phyloP scores from a whole-genome alignment of 306 rosid genomes.

The Begonia loranthoides region DNA sequence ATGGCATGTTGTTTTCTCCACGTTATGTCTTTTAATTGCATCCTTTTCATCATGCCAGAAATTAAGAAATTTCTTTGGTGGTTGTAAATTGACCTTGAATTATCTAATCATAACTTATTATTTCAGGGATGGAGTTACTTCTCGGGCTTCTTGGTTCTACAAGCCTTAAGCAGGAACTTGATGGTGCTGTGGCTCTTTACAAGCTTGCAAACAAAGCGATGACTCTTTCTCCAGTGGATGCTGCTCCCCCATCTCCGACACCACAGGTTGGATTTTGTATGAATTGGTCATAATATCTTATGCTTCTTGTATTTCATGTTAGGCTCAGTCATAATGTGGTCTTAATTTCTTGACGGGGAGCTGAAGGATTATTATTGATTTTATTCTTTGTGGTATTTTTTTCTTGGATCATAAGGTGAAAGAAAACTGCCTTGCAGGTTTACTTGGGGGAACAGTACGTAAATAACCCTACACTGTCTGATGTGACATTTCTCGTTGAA shows the following conservation, averaged over 20 bases:
- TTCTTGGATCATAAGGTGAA: neutral
- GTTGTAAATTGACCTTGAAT: too few species aligned
- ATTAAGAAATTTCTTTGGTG: too few species aligned
- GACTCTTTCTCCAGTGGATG: slow-evolving; percentile 73
- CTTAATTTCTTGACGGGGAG: too few species aligned
- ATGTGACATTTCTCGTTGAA: slow-evolving; percentile 90
- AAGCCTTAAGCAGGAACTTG: slow-evolving; percentile 70
- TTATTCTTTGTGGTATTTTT: neutral
- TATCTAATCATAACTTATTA: neutral
- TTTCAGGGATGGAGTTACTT: slow-evolving; percentile 81
- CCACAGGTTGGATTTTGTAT: slow-evolving; percentile 50
- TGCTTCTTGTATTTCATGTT: neutral
- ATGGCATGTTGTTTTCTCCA: slow-evolving; percentile 29
- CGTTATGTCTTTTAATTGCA: neutral
- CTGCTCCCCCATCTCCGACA: slow-evolving; percentile 95
- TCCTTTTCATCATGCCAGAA: neutral
- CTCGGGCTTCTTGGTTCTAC: slow-evolving; percentile 73
- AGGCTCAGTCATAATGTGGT: too few species aligned
- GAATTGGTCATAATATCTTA: neutral
- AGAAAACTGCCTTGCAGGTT: slow-evolving; percentile 50
- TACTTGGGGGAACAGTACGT: slow-evolving; percentile 90
- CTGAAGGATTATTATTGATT: neutral
- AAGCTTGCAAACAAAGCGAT: slow-evolving; percentile 79
- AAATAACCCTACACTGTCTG: slow-evolving; percentile 70
- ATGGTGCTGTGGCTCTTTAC: slow-evolving; percentile 82